Evolutionary conservation across 2,329 filamentous ascomycete species (phyloP).

Genomic region (Ceratocystiopsis sp.): DNA sequence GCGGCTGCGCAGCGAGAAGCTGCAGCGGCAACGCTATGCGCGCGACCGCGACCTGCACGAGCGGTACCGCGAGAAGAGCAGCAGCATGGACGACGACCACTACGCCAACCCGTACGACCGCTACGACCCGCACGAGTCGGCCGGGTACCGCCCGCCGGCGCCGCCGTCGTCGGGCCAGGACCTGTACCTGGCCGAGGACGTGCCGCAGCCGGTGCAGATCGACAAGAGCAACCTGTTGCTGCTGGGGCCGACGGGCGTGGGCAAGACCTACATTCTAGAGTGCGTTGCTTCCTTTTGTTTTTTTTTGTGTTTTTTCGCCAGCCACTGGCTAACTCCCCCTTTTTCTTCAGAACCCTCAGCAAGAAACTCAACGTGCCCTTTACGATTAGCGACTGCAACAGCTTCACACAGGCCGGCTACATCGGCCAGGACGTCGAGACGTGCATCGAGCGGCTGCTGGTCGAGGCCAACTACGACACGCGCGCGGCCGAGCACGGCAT

Average conservation of each 20-base stretch:
- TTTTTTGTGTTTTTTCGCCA: neutral
- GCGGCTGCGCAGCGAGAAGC: slow-evolving; percentile 40
- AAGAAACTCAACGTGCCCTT: slow-evolving; percentile 90
- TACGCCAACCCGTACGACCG: slow-evolving; percentile 26
- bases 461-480: slow-evolving; percentile 80
- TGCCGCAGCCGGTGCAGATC: slow-evolving; percentile 46
- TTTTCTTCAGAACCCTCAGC: slow-evolving; percentile 56
- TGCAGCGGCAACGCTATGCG: slow-evolving; percentile 52
- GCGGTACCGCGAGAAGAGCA: slow-evolving; percentile 38
- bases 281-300: slow-evolving; percentile 12
- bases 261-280: slow-evolving; percentile 87
- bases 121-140: too few species aligned
- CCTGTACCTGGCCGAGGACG: slow-evolving; percentile 33
- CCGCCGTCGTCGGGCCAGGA: slow-evolving; percentile 21
- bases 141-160: too few species aligned
- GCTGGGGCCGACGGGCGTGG: slow-evolving; percentile 82
- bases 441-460: slow-evolving; percentile 77
- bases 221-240: slow-evolving; percentile 93
- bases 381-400: slow-evolving; percentile 88
- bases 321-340: slow-evolving; percentile 7
- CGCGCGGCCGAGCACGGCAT: slow-evolving; percentile 78
- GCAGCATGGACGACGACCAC: slow-evolving; percentile 29
- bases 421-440: slow-evolving; percentile 97
- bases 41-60: slow-evolving; percentile 45
- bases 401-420: slow-evolving; percentile 91